These are phyloP conservation scores for Chytriomyces sp. DNA, from an alignment of 192 early-diverging fungal species.

Conservation along the genomic window DNA sequence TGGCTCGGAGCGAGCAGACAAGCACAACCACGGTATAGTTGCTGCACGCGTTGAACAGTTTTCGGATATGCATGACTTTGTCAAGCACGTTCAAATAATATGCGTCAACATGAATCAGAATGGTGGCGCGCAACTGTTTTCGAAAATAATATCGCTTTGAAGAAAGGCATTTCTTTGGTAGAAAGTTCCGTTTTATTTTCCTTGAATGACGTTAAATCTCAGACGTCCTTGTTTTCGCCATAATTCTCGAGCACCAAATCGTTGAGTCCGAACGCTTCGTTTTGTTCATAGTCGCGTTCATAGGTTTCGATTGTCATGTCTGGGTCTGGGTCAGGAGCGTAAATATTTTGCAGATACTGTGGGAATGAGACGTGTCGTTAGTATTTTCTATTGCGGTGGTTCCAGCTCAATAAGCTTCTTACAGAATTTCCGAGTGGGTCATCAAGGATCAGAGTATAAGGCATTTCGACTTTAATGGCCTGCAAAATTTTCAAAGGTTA, in stretches of 20 bases:
- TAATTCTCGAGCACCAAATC: constrained; percentile 83
- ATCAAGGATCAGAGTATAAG: constrained; percentile 79
- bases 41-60: too few relatives aligned
- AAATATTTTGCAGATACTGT: constrained; percentile 72
- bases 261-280: constrained; percentile 88
- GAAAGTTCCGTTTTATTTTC: too few relatives aligned
- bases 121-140: too few relatives aligned
- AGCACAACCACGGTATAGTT: too few relatives aligned
- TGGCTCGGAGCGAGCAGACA: too few relatives aligned
- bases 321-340: constrained; percentile 92
- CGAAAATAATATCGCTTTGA: too few relatives aligned
- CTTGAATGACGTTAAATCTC: too few relatives aligned
- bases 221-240: constrained; percentile 39
- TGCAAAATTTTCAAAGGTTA: constrained; percentile 39
- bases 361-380: not conserved
- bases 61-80: too few relatives aligned
- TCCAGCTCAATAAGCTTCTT: constrained; percentile 9
- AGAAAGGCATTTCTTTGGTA: too few relatives aligned
- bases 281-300: constrained; percentile 85
- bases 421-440: constrained; percentile 88
- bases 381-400: too few relatives aligned
- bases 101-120: too few relatives aligned
- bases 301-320: constrained; percentile 81
- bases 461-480: constrained; percentile 47
- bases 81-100: too few relatives aligned